Percentiles rank a stretch among this genome's conserved stretches.
phyloP scores from a whole-genome alignment of 1,139 yeast species.

The Debaryomycetaceae sp. region DNA sequence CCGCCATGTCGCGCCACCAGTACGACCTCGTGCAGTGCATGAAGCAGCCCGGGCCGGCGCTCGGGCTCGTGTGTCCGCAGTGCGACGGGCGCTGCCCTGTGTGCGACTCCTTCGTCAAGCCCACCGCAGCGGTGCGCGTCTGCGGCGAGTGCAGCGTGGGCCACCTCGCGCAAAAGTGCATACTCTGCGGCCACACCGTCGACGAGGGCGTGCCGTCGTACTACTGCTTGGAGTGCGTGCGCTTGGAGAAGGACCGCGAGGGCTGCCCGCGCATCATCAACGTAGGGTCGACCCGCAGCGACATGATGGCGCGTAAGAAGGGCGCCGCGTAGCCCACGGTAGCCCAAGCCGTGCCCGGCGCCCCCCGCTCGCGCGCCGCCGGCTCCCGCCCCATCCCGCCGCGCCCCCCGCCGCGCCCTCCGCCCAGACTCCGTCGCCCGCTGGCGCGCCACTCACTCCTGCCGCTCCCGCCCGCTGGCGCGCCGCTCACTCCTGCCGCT shows the following conservation, averaged over 20 bases:
- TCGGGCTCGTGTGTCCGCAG: slow-evolving; percentile 71
- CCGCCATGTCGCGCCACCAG: slow-evolving; percentile 81
- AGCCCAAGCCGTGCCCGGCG: no score
- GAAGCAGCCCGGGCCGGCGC: slow-evolving; percentile 74
- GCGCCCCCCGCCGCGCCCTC: no score
- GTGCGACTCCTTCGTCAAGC: slow-evolving; percentile 84
- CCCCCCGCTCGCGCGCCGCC: no score
- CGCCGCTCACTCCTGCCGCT: no score
- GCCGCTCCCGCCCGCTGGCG: no score
- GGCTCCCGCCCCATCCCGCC: no score
- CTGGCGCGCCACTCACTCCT: no score
- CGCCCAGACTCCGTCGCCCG: no score
- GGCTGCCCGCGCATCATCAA: slow-evolving; percentile 90
- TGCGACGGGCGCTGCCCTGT: slow-evolving; percentile 93
- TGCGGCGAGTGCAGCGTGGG: slow-evolving; percentile 88
- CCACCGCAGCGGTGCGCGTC: slow-evolving; percentile 64
- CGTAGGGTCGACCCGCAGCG: slow-evolving; percentile 71
- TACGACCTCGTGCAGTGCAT: slow-evolving; percentile 81
- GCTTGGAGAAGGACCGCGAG: slow-evolving; percentile 76
- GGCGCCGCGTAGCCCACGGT: background rate
- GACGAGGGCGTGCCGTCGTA: slow-evolving; percentile 63
- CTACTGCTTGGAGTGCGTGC: slow-evolving; percentile 85
- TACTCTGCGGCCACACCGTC: slow-evolving; percentile 60
- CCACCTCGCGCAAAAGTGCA: slow-evolving; percentile 58
- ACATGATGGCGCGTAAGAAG: slow-evolving; percentile 57